These are phyloP conservation scores for Venturia carpophila DNA, from an alignment of 2,329 filamentous ascomycete species.

Conservation along the genomic window DNA sequence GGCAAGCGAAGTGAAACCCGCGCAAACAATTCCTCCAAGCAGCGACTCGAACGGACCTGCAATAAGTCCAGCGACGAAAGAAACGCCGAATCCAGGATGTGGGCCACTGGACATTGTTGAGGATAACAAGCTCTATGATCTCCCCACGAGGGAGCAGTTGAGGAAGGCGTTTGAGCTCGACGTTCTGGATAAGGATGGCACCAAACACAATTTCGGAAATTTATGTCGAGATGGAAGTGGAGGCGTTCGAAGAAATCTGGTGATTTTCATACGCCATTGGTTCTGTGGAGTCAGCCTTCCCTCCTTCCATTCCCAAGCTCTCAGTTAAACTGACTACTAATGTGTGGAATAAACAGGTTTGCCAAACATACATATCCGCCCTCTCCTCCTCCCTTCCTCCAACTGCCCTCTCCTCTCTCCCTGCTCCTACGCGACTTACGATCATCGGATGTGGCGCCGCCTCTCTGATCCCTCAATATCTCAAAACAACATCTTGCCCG, in stretches of 20 bases:
- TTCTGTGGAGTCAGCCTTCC: slow-evolving; percentile 61
- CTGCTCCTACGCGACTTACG: slow-evolving; percentile 52
- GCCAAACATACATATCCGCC: slow-evolving; percentile 63
- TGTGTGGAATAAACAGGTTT: slow-evolving; percentile 47
- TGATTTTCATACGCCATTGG: slow-evolving; percentile 72
- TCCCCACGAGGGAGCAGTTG: neutral
- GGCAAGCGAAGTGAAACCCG: neutral
- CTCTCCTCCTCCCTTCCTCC: slow-evolving; percentile 51
- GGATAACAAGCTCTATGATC: neutral
- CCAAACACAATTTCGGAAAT: neutral
- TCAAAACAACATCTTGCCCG: slow-evolving; percentile 52
- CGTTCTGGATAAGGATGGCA: slow-evolving; percentile 7
- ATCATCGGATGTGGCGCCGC: slow-evolving; percentile 67
- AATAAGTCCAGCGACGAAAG: neutral
- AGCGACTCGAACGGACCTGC: neutral
- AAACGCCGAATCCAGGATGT: slow-evolving; percentile 6
- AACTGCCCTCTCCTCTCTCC: slow-evolving; percentile 39
- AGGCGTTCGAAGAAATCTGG: slow-evolving; percentile 45
- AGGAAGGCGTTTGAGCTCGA: neutral
- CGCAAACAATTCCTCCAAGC: neutral
- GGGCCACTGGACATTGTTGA: neutral
- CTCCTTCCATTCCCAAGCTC: neutral
- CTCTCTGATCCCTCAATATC: slow-evolving; percentile 60
- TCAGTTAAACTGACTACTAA: neutral
- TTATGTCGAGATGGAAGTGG: neutral